phyloP scores from a whole-genome alignment of 2,329 filamentous ascomycete genomes.

The Phialocephala subalpina region DNA sequence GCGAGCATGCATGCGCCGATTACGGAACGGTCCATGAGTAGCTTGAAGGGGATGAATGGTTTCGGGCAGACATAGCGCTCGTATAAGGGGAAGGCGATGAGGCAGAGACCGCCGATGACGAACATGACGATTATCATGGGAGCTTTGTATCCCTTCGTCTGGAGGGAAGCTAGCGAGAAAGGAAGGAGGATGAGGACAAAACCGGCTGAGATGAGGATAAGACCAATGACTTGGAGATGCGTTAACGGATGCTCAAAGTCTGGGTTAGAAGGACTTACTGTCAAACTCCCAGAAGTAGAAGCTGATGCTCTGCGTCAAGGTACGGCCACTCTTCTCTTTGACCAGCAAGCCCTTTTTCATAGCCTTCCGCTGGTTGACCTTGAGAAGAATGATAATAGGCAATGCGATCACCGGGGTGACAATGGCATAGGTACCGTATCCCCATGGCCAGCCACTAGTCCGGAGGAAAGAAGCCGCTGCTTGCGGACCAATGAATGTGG shows the following conservation, averaged over 20 bases:
- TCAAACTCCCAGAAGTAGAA: constrained; percentile 71
- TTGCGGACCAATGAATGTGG: constrained; percentile 67
- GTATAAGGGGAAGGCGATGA: constrained; percentile 63
- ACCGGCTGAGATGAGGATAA: constrained; percentile 66
- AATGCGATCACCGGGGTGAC: constrained; percentile 66
- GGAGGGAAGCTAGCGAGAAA: constrained; percentile 61
- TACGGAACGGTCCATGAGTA: constrained; percentile 59
- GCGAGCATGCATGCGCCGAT: constrained; percentile 55
- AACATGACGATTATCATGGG: constrained; percentile 57
- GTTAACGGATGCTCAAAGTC: constrained; percentile 7
- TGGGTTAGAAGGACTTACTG: constrained; percentile 29
- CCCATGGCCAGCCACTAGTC: constrained; percentile 70
- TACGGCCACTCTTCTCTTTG: constrained; percentile 52
- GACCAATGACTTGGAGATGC: constrained; percentile 55
- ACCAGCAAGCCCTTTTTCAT: constrained; percentile 57
- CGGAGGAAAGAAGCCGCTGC: constrained; percentile 63
- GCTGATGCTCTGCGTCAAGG: constrained; percentile 53
- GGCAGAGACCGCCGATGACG: constrained; percentile 62
- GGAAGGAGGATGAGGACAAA: constrained; percentile 74
- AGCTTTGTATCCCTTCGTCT: constrained; percentile 34
- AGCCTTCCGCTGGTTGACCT: constrained; percentile 65
- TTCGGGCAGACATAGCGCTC: constrained; percentile 64
- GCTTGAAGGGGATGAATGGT: constrained; percentile 62
- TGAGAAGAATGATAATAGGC: constrained; percentile 65
- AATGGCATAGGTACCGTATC: constrained; percentile 71